These are phyloP conservation scores for Nepenthes alata DNA, from an alignment of 179 eudicot genomes.

Conservation along the genomic window DNA sequence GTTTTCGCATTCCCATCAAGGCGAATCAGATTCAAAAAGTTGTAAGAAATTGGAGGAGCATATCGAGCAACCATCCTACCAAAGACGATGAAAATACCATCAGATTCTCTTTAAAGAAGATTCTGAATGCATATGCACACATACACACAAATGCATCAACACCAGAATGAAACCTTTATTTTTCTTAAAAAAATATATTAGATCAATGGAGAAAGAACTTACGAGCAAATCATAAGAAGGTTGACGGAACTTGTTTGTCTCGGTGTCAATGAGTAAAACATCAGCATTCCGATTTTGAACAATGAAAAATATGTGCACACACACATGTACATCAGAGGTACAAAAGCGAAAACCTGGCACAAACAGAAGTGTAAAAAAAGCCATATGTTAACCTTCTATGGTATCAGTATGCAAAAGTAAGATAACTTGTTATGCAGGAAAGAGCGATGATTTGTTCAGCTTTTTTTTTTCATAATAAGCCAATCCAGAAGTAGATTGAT, in stretches of 20 bases:
- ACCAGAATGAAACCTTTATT: background rate
- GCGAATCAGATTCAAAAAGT: conserved; percentile 85
- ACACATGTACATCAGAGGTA: conserved; percentile 96
- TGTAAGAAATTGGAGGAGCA: conserved; percentile 97
- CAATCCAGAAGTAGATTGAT: too few species aligned
- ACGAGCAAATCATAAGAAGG: conserved; percentile 98
- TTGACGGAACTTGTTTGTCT: conserved; percentile 96
- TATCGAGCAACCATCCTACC: conserved; percentile 97
- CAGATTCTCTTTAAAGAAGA: background rate
- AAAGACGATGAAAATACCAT: conserved; percentile 2
- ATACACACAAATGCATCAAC: background rate
- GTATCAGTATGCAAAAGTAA: background rate
- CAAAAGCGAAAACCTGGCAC: conserved; percentile 68
- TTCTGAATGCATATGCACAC: background rate
- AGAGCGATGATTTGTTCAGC: background rate
- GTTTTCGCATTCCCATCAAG: conserved; percentile 64
- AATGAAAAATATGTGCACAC: conserved; percentile 87
- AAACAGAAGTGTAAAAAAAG: conserved; percentile 5
- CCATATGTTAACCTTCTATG: background rate
- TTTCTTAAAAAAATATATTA: background rate
- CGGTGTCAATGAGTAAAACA: conserved; percentile 89
- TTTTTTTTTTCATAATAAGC: background rate
- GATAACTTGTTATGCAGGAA: background rate
- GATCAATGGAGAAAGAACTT: conserved; percentile 18
- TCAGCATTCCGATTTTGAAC: conserved; percentile 79